Conservation (phyloP, 1,139 yeast genomes). For the Casaregolazyma suthepensis region DNA sequence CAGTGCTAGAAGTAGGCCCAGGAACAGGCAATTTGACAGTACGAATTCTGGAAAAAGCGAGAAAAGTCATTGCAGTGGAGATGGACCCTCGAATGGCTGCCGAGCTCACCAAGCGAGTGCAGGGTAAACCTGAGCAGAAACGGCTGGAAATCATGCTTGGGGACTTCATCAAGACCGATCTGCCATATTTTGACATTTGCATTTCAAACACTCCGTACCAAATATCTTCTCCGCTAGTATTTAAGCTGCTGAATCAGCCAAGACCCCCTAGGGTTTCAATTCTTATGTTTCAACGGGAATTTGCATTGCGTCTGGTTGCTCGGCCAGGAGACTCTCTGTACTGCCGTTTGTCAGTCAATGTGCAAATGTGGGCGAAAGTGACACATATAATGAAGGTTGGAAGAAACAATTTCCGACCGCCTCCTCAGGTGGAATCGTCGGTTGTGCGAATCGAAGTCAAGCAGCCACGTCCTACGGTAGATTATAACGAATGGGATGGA, state of each 20-base stretch:
- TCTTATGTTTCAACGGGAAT: slow-evolving; percentile 96
- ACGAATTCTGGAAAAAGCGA: slow-evolving; percentile 83
- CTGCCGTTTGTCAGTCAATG: slow-evolving; percentile 91
- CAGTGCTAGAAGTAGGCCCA: slow-evolving; percentile 95
- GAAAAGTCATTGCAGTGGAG: slow-evolving; percentile 89
- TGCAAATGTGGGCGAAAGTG: slow-evolving; percentile 98
- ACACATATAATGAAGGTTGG: slow-evolving; percentile 99
- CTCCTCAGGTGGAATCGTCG: slow-evolving; percentile 96
- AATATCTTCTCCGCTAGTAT: slow-evolving; percentile 92
- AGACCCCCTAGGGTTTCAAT: slow-evolving; percentile 93
- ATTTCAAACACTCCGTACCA: slow-evolving; percentile 97
- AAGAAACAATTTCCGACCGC: slow-evolving; percentile 92
- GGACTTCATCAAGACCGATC: slow-evolving; percentile 91
- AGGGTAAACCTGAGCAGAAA: slow-evolving; percentile 89
- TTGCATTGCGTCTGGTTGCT: slow-evolving; percentile 86
- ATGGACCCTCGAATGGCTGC: slow-evolving; percentile 99
- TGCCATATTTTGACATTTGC: slow-evolving; percentile 93
- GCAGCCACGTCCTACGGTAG: slow-evolving; percentile 84
- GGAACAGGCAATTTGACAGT: slow-evolving; percentile 99
- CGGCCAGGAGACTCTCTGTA: slow-evolving; percentile 92
- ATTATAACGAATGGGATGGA: slow-evolving; percentile 97
- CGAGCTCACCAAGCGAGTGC: slow-evolving; percentile 93
- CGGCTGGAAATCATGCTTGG: slow-evolving; percentile 88
- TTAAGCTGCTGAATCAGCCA: slow-evolving; percentile 84
- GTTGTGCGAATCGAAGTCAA: slow-evolving; percentile 92